A percentile compares a stretch with the other conserved stretches of the same genome.
These are phyloP conservation scores for Pseudognaphalium luteoalbum DNA, from an alignment of 129 eudicot species.

Conservation along the genomic window DNA sequence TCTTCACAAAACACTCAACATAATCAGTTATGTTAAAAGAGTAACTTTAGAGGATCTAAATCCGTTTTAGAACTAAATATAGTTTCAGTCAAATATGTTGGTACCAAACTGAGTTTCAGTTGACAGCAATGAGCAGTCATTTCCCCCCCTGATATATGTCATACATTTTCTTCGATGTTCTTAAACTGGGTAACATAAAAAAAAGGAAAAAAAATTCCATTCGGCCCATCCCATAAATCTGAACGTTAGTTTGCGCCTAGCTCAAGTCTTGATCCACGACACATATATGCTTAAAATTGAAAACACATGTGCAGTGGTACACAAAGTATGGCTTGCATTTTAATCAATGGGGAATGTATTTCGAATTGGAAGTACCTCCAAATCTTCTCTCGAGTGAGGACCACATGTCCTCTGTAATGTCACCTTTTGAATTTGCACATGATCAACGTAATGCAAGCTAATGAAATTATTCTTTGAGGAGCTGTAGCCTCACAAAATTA, in stretches of 20 bases:
- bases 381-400: slow-evolving; percentile 1
- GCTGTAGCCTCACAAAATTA: background rate
- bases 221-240: too few relatives aligned
- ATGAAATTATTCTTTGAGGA: background rate
- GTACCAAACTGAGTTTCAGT: too few relatives aligned
- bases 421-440: background rate
- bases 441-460: background rate
- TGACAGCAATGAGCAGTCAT: too few relatives aligned
- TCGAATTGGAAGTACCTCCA: background rate
- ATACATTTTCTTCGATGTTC: too few relatives aligned
- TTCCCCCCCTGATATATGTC: too few relatives aligned
- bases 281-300: background rate
- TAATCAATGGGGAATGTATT: background rate
- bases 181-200: too few relatives aligned
- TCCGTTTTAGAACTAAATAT: too few relatives aligned
- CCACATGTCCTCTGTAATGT: background rate
- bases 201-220: background rate
- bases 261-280: background rate
- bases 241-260: background rate
- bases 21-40: too few relatives aligned
- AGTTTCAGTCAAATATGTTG: too few relatives aligned
- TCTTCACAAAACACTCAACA: too few relatives aligned
- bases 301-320: background rate
- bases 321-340: background rate
- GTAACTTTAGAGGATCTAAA: too few relatives aligned